Evolutionary conservation across 306 rosid genomes (phyloP).

Genomic region (Elaeagnus macrophylla): DNA sequence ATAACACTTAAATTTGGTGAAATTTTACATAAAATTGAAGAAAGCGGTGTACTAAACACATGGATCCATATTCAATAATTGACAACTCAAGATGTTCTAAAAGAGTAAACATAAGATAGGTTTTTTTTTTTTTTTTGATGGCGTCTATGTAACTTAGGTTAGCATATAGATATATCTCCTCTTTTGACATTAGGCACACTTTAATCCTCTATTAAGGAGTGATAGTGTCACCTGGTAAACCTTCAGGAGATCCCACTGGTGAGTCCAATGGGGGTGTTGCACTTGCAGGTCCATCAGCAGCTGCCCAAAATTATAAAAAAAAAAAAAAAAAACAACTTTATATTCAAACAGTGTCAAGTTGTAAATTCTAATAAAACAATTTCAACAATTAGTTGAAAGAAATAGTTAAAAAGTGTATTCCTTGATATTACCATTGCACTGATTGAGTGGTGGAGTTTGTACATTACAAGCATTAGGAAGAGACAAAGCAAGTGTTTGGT

Average conservation of each 20-base stretch:
- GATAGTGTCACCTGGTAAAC: not conserved
- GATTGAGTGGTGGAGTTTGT: slow-evolving; percentile 12
- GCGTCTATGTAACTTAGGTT: not conserved
- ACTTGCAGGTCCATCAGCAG: slow-evolving; percentile 36
- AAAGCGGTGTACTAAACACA: too few species aligned
- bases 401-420: not conserved
- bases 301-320: slow-evolving; percentile 12
- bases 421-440: slow-evolving; percentile 6
- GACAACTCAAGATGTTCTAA: too few species aligned
- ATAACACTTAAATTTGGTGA: too few species aligned
- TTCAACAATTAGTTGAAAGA: too few species aligned
- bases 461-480: slow-evolving; percentile 21
- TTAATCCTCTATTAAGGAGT: too few species aligned
- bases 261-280: not conserved
- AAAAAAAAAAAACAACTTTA: too few species aligned
- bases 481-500: slow-evolving; percentile 18
- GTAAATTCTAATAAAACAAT: too few species aligned
- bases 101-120: too few species aligned
- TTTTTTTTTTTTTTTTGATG: too few species aligned
- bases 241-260: slow-evolving; percentile 15
- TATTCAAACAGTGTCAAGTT: not conserved
- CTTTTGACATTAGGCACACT: too few species aligned
- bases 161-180: not conserved
- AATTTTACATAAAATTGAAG: too few species aligned
- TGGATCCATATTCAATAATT: too few species aligned